These are phyloP conservation scores for Lycium ferocissimum DNA, from an alignment of 257 asterid species.

Conservation along the genomic window DNA sequence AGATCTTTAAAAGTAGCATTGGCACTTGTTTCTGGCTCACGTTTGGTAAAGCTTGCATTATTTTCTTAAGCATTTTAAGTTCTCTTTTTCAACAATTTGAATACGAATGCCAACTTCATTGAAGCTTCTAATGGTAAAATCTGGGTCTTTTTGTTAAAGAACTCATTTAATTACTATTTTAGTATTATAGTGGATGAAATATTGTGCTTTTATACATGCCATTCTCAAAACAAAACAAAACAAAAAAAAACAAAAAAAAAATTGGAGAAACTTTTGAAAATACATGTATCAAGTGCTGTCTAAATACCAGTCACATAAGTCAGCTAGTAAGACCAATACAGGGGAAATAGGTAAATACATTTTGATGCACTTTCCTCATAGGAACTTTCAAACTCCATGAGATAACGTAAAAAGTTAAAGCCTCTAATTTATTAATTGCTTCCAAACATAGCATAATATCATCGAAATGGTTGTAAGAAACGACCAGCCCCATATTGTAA, in stretches of 20 bases:
- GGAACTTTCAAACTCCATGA: slow-evolving; percentile 3
- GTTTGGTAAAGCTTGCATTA: neutral
- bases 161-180: neutral
- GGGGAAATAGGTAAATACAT: neutral
- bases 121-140: neutral
- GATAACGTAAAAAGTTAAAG: neutral
- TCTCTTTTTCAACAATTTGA: neutral
- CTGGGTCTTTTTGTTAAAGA: neutral
- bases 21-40: neutral
- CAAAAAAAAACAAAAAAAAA: too few relatives aligned
- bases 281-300: neutral
- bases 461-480: neutral
- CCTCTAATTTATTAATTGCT: slow-evolving; percentile 17
- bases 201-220: neutral
- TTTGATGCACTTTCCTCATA: neutral
- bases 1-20: neutral
- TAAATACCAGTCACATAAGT: neutral
- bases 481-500: neutral
- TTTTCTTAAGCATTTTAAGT: neutral
- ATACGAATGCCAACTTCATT: neutral
- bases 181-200: neutral
- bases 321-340: neutral
- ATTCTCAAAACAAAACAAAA: too few relatives aligned
- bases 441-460: neutral
- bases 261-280: neutral